Base-by-base conservation (phyloP, 495 filamentous ascomycete genomes). In the Xylona heveae region DNA sequence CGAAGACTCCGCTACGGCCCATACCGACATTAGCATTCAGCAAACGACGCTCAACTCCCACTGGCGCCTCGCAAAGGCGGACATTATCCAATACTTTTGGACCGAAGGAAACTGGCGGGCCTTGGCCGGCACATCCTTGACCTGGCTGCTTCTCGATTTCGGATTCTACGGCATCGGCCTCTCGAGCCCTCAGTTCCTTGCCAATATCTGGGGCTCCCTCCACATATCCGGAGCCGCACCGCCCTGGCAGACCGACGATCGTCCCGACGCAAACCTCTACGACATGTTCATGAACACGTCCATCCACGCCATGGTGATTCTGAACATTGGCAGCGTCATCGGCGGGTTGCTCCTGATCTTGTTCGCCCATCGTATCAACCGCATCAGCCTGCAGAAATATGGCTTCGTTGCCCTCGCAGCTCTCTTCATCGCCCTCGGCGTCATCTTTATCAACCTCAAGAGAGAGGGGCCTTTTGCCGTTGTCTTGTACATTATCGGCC, bases 121-220 rank as follows among this genome's bases (percentile, higher is more conserved):
- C 17, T 48, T 71, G 5, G 48, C 51, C 3, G 65, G 54, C 5
- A 66, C 63, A 1, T 57, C 55, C 0, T 19, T 58, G 9, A 45
- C 46, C 6, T 71, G 64, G 65, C 46, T 66, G 6, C 39, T 66
- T 0, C 45, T 71, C 10, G 64, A 71, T 28, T 62, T 68, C 27
- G 59, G 55, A 2, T 71, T 68, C 42, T 71, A 65, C 40, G 62
- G 63, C 4, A 57, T 71, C 20, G 58, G 60, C 7, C 45, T 71
- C 5, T 62, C 58, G 4, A 57, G 40, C 31, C 42, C 51, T 3
- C 40, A 39, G 5, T 47, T 36, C 13, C 27, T 43, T 10, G 38
- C 39, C 9, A 42, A 22, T 17, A 19, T 54, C 7, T 56, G 59
- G 49, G 30, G 52, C 47, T 3, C 56, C 55, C 30, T 53, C 48